Percentiles rank a stretch among this genome's conserved stretches.
Conservation (phyloP, 805 yeast genomes). For the Candida lessepsii region DNA sequence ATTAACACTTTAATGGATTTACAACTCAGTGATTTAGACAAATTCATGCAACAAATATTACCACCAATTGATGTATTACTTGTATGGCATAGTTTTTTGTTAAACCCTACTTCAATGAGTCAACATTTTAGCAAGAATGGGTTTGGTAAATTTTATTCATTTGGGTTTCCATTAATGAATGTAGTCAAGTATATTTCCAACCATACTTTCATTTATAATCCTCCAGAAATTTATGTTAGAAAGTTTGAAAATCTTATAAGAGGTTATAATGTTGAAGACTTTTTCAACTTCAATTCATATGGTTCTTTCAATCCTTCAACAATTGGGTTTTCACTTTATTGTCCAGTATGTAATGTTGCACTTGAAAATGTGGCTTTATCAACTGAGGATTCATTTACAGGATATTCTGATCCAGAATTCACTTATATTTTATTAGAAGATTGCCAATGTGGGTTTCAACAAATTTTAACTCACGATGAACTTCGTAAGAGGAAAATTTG, state of each 20-base stretch:
- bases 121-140: not conserved
- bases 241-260: not conserved
- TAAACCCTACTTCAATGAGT: conserved; percentile 15
- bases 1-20: conserved; percentile 1
- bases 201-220: conserved; percentile 9
- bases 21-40: not conserved
- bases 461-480: conserved; percentile 19
- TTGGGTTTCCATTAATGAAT: conserved; percentile 20
- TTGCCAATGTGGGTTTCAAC: conserved; percentile 17
- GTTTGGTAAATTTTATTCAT: conserved; percentile 13
- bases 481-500: conserved; percentile 21
- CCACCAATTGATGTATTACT: conserved; percentile 24
- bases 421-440: conserved; percentile 1
- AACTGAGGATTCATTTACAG: conserved; percentile 5
- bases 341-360: conserved; percentile 16
- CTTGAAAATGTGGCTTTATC: conserved; percentile 12
- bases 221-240: not conserved
- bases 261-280: conserved; percentile 4
- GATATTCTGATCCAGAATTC: conserved; percentile 14
- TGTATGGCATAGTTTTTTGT: conserved; percentile 23
- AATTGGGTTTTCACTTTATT: conserved; percentile 9
- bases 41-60: not conserved
- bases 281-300: conserved; percentile 8
- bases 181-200: conserved; percentile 9
- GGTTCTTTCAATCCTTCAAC: conserved; percentile 6